A percentile compares a stretch with the other conserved stretches of the same genome.
Conservation (phyloP, 805 yeast species). For the Saccharomycopsis amapae region DNA sequence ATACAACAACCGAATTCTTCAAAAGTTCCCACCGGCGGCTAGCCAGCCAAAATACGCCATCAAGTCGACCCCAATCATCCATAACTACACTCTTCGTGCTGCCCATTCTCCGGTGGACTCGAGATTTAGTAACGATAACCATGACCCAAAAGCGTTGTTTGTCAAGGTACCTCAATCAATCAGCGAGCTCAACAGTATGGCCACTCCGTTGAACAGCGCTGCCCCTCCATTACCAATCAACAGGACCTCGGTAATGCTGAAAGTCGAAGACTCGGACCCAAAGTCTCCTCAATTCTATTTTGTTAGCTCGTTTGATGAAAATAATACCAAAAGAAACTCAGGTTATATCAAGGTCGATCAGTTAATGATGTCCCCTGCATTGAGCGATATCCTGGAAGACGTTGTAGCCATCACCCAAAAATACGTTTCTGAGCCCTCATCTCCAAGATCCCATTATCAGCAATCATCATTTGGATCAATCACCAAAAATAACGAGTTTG, state of each 20-base stretch:
- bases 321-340: background rate
- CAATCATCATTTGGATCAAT: background rate
- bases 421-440: constrained; percentile 17
- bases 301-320: constrained; percentile 6
- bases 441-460: constrained; percentile 5
- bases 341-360: background rate
- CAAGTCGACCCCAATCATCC: constrained; percentile 15
- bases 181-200: background rate
- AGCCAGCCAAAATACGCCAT: constrained; percentile 3
- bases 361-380: background rate
- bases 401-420: constrained; percentile 10
- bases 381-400: constrained; percentile 3
- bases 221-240: background rate
- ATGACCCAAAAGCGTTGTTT: constrained; percentile 1
- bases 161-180: constrained; percentile 10
- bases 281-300: constrained; percentile 1
- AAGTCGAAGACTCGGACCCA: background rate
- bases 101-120: background rate
- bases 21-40: constrained; percentile 1
- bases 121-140: no score
- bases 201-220: no score
- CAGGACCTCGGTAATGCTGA: background rate
- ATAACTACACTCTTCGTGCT: constrained; percentile 1
- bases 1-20: constrained; percentile 10
- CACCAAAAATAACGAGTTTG: background rate